Conservation (phyloP, 192 early-diverging fungal species). For the Coemansia sp. region DNA sequence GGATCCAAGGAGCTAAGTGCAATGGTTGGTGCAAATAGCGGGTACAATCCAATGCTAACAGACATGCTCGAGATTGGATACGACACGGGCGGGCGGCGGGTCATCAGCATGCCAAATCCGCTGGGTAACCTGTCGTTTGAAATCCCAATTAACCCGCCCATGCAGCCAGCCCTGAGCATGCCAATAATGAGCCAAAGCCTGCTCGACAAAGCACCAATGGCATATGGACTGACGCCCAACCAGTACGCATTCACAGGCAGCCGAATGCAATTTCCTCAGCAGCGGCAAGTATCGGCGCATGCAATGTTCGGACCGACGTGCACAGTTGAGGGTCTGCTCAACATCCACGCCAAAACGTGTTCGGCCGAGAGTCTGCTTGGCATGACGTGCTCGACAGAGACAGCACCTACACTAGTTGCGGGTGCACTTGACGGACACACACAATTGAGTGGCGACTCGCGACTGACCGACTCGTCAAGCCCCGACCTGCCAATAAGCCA, state of each 20-base stretch:
- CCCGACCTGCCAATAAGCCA: constrained; percentile 20
- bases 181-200: background rate
- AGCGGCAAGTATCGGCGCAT: background rate
- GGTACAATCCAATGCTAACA: constrained; percentile 10
- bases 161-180: constrained; percentile 17
- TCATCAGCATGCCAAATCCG: constrained; percentile 53
- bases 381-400: background rate
- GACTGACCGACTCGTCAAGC: constrained; percentile 1
- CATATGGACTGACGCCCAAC: background rate
- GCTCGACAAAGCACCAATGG: background rate
- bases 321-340: background rate
- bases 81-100: constrained; percentile 30
- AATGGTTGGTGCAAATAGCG: background rate
- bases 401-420: background rate
- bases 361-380: no score
- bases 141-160: constrained; percentile 38
- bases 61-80: constrained; percentile 40
- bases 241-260: background rate
- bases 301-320: background rate
- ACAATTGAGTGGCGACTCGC: background rate
- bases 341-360: no score
- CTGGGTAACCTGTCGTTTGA: constrained; percentile 46
- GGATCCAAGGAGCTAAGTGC: background rate
- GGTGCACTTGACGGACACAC: background rate
- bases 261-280: background rate